A percentile compares a stretch with the other conserved stretches of the same genome.
These are phyloP conservation scores for Syzygium jambos DNA, from an alignment of 345 rosid genomes.

Conservation along the genomic window DNA sequence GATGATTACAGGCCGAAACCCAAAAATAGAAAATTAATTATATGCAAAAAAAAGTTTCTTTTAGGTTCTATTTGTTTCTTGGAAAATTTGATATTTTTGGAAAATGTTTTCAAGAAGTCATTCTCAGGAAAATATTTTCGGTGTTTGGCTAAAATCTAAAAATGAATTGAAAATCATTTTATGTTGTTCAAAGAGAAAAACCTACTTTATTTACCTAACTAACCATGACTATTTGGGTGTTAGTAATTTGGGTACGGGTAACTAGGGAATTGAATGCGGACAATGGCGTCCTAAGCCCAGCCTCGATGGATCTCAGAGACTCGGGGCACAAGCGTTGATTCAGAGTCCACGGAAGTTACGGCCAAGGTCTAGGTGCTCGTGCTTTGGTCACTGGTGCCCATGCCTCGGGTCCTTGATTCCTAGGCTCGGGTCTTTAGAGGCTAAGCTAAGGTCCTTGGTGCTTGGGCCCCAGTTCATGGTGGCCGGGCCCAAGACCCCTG, in stretches of 20 bases:
- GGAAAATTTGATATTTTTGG: neutral
- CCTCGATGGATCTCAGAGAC: neutral
- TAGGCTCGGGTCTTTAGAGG: accelerated
- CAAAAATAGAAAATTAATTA: neutral
- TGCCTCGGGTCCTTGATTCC: no score
- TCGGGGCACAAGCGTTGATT: accelerated
- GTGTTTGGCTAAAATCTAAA: neutral
- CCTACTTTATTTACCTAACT: neutral
- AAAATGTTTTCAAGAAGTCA: neutral
- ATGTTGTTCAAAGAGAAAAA: neutral
- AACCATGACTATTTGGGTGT: neutral
- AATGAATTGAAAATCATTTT: neutral
- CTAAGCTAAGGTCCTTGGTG: neutral
- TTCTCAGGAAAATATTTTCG: neutral
- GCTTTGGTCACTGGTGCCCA: no score
- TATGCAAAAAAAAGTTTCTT: neutral
- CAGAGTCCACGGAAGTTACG: no score
- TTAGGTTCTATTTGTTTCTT: accelerated
- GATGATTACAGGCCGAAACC: neutral
- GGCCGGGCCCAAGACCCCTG: neutral
- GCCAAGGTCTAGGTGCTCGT: no score
- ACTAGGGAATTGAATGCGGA: neutral
- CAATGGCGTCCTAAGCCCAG: neutral
- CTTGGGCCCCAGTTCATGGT: neutral
- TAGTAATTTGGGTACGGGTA: neutral